Evolutionary conservation across 2,329 filamentous ascomycete species (phyloP).

Genomic region (Epichloe uncinata): DNA sequence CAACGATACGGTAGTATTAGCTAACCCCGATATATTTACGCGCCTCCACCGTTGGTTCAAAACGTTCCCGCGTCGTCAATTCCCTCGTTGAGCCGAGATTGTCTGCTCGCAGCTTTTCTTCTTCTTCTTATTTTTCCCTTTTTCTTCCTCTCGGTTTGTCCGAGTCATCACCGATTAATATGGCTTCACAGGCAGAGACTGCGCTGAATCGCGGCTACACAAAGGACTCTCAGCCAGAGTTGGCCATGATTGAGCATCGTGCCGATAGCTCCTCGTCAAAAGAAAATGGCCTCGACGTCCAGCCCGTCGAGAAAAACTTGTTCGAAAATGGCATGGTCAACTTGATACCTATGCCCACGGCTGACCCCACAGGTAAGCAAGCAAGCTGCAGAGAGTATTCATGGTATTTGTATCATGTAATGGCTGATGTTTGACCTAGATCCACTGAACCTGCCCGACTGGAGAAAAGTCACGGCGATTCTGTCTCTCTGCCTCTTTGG

Average conservation of each 20-base stretch:
- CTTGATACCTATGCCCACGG: conserved; percentile 3
- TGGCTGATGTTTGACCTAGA: background rate
- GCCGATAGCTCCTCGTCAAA: background rate
- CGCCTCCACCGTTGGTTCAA: too few relatives aligned
- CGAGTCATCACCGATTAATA: background rate
- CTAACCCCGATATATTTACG: too few relatives aligned
- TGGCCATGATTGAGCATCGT: background rate
- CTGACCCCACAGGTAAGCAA: conserved; percentile 1
- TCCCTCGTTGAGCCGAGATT: too few relatives aligned
- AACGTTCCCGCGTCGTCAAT: too few relatives aligned
- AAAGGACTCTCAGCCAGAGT: background rate
- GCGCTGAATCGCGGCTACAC: too few relatives aligned
- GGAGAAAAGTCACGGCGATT: background rate
- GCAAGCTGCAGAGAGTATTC: background rate
- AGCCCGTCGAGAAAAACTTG: background rate
- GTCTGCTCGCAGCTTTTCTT: too few relatives aligned
- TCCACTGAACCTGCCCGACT: conserved; percentile 1
- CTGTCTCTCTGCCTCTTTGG: conserved; percentile 1
- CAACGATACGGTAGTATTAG: too few relatives aligned
- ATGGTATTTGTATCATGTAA: too few relatives aligned
- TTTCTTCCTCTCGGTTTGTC: accelerated
- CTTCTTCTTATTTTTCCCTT: too few relatives aligned
- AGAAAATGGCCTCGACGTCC: background rate
- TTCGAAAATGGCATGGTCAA: conserved; percentile 1
- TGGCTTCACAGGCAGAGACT: background rate